A percentile compares a stretch with the other conserved stretches of the same genome.
Evolutionary conservation across 805 yeast genomes (phyloP).

Genomic region (Sugiyamaella smithiae): DNA sequence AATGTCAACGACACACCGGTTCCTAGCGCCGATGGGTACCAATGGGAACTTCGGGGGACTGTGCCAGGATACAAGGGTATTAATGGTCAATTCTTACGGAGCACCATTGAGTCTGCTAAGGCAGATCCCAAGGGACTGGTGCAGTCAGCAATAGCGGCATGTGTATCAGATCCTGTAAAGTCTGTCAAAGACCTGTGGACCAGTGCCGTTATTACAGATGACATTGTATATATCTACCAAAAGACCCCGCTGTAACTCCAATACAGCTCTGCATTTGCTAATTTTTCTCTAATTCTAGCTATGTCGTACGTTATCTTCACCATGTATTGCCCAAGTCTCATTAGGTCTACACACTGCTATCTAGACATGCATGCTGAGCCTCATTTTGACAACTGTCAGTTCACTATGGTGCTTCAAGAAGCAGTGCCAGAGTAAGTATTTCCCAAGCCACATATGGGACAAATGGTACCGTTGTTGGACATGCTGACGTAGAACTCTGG

Average conservation of each 20-base stretch:
- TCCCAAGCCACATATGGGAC: neutral
- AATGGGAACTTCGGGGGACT: conserved; percentile 46
- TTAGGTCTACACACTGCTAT: no score
- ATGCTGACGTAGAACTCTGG: conserved; percentile 39
- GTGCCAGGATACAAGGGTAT: conserved; percentile 44
- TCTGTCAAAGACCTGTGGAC: conserved; percentile 22
- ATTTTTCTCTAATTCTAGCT: no score
- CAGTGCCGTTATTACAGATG: conserved; percentile 26
- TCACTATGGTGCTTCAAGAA: conserved; percentile 4
- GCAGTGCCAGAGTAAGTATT: conserved; percentile 4
- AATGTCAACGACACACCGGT: conserved; percentile 20
- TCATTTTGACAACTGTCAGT: conserved; percentile 5
- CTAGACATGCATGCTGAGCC: neutral
- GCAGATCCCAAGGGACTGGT: conserved; percentile 4
- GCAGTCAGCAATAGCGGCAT: neutral
- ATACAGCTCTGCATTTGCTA: no score
- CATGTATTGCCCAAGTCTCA: no score
- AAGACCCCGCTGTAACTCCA: no score
- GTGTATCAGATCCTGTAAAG: conserved; percentile 11
- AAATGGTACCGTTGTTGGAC: neutral
- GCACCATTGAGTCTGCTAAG: conserved; percentile 16
- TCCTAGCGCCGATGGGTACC: conserved; percentile 13
- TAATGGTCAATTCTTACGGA: conserved; percentile 27
- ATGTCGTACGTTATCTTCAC: no score
- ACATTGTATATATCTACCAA: conserved; percentile 34